Base-by-base conservation (phyloP, 345 rosid species). In the Lumnitzera racemosa region DNA sequence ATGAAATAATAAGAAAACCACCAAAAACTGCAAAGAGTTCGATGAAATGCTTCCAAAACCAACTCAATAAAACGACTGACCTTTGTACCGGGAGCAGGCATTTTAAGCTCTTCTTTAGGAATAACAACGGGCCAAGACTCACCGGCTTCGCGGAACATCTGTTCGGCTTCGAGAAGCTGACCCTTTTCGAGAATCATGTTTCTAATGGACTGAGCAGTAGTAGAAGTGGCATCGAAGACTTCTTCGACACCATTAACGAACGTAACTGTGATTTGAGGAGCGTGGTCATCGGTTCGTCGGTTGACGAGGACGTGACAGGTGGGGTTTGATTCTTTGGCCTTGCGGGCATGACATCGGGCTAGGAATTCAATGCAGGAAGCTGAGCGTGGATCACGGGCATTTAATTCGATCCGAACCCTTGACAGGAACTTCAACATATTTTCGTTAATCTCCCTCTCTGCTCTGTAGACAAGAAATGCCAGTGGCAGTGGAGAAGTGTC, bases 361-460 rank as follows among this genome's bases (percentile, higher is more conserved):
- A 90, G 63, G 87, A 87, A 87, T 69, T 94, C 97, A 75, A 87
- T 85, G 66, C 95, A 85, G 10, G 97, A 85, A 5, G 91, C 91
- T 36, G 61, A 49, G 47, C 91, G 80, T 3, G 99, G 90, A 70
- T 87, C 91, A 57, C 84, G 66, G 29, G 94, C 90, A 67, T 89
- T 87, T 85, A 72, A 92, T 61, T 87, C 98, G 43, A 89, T 77
- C 74, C 63, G 58, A n/a, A 83, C 91, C 68, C 85, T 92, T 14
- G 96, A 92, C n/a, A 89, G 73, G 64, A 89, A 87, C 83, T 87
- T 92, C 85, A 92, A 69, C 98, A 92, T 91, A 69, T 66, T 77
- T 15, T 46, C 51, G 50, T 46, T 25, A 16, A 31, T 53, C 51
- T 36, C 43, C 1, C 43, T 36, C 8, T 36, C 43, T 36, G n/a